Percentiles rank a stretch among this genome's conserved stretches.
phyloP scores from a whole-genome alignment of 2,329 filamentous ascomycete species.

The Fusarium armeniacum region DNA sequence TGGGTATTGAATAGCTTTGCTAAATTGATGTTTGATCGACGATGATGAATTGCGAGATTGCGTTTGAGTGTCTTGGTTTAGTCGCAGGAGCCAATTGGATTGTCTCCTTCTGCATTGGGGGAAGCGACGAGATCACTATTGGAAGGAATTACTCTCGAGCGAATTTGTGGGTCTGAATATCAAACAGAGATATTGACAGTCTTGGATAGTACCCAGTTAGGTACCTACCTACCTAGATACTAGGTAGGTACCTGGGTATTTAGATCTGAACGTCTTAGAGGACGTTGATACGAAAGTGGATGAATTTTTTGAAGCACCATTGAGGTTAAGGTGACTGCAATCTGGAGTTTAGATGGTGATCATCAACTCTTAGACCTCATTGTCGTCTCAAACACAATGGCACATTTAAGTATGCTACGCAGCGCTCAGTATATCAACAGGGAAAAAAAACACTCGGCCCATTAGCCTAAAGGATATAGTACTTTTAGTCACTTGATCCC shows the following conservation, averaged over 20 bases:
- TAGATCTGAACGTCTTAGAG: background rate
- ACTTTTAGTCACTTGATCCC: background rate
- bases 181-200: background rate
- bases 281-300: background rate
- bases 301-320: background rate
- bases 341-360: background rate
- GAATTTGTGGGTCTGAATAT: conserved; percentile 1
- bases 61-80: conserved; percentile 27
- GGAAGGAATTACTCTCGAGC: conserved; percentile 22
- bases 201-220: background rate
- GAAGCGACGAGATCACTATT: conserved; percentile 42
- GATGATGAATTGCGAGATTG: conserved; percentile 39
- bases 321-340: background rate
- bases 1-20: conserved; percentile 17
- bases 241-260: background rate
- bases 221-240: too few relatives aligned
- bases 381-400: background rate
- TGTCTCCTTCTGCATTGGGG: conserved; percentile 43
- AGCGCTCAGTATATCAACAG: background rate
- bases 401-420: background rate
- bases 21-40: conserved; percentile 32
- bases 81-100: conserved; percentile 44
- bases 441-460: too few relatives aligned
- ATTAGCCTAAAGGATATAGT: background rate
- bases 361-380: background rate